phyloP scores from a whole-genome alignment of 78 protist species.

The Dictyostelium discoideum region DNA sequence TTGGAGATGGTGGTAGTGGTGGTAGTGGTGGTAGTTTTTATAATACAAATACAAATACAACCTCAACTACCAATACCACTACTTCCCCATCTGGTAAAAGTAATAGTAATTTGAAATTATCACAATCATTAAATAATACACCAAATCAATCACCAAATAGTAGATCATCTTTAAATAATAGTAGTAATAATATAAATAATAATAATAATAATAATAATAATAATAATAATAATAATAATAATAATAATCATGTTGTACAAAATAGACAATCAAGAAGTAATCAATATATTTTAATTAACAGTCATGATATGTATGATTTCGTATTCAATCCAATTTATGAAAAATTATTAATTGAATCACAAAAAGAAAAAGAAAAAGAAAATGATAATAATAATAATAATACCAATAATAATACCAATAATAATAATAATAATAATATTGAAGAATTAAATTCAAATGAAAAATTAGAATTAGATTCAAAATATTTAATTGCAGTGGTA shows the following conservation, averaged over 20 bases:
- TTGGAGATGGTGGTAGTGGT: neutral
- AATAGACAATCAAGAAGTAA: constrained; percentile 20
- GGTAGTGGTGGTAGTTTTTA: neutral
- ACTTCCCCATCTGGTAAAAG: neutral
- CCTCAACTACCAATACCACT: neutral
- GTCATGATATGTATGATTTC: constrained; percentile 59
- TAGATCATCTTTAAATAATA: neutral
- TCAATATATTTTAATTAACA: constrained; percentile 42
- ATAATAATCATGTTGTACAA: neutral
- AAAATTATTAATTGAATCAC: neutral
- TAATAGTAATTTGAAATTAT: neutral
- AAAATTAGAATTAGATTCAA: constrained; percentile 12
- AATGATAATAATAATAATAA: neutral
- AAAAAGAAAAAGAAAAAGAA: neutral
- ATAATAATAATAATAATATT: neutral
- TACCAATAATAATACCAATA: neutral
- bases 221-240: neutral
- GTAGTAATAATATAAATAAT: neutral
- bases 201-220: neutral
- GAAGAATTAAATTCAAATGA: neutral
- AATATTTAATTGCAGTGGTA: constrained; percentile 49
- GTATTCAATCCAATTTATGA: constrained; percentile 68
- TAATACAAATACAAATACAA: too few relatives aligned
- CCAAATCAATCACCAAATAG: neutral
- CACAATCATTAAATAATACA: neutral